Percentiles rank a stretch among this genome's conserved stretches.
These are phyloP conservation scores for Trichaptum fuscoviolaceum DNA, from an alignment of 768 basidiomycete genomes.

Conservation along the genomic window DNA sequence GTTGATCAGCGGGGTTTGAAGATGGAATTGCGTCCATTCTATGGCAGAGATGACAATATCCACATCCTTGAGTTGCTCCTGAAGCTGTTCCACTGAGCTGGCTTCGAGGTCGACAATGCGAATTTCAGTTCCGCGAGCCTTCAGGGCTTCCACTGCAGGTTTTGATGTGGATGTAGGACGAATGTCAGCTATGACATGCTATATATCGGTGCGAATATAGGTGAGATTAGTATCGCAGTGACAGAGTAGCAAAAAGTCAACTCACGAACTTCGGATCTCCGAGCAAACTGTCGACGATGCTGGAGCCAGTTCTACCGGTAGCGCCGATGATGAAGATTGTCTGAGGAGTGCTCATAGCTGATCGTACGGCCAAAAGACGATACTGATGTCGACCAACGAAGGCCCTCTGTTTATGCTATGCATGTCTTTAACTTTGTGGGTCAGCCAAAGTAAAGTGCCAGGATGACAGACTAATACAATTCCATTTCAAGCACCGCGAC, in stretches of 20 bases:
- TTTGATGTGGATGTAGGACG: conserved; percentile 16
- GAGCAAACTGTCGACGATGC: conserved; percentile 15
- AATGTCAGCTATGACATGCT: conserved; percentile 13
- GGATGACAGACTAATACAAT: too few species aligned
- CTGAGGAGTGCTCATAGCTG: not conserved
- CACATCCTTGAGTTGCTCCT: conserved; percentile 14
- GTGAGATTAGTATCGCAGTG: not conserved
- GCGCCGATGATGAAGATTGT: conserved; percentile 20
- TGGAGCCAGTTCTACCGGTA: conserved; percentile 17
- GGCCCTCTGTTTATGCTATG: too few species aligned
- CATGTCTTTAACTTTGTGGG: too few species aligned
- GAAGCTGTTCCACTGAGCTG: conserved; percentile 14
- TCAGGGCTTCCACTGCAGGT: conserved; percentile 11
- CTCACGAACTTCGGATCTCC: conserved; percentile 16
- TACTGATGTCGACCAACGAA: too few species aligned
- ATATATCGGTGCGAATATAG: not conserved
- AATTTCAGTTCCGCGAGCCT: conserved; percentile 16
- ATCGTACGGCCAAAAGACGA: not conserved
- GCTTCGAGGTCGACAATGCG: conserved; percentile 12
- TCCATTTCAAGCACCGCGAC: too few species aligned
- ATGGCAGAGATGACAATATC: conserved; percentile 15
- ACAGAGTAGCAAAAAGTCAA: not conserved
- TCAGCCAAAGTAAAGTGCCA: too few species aligned
- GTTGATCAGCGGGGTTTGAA: conserved; percentile 15
- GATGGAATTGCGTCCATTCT: conserved; percentile 2